Conservation (phyloP, 2,329 filamentous ascomycete species). For the Colletotrichum eremochloae region DNA sequence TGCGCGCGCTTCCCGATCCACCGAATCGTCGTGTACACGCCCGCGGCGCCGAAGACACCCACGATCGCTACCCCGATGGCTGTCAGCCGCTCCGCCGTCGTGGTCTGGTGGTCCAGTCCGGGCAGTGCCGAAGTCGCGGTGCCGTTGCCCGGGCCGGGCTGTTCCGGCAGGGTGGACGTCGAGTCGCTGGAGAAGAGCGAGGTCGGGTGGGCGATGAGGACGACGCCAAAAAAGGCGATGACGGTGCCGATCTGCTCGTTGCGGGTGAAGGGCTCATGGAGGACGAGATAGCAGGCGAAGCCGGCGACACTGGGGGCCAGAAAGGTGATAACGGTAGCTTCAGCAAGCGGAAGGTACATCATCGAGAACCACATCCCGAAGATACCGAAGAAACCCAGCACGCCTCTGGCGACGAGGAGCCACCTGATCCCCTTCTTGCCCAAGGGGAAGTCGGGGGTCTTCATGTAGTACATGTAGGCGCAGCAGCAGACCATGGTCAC, state of each 20-base stretch:
- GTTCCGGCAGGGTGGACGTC: constrained; percentile 40
- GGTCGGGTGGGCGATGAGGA: constrained; percentile 83
- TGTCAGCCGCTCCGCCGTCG: constrained; percentile 73
- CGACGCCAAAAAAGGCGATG: constrained; percentile 81
- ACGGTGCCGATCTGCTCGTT: constrained; percentile 82
- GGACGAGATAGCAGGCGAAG: constrained; percentile 81
- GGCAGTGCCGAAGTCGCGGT: constrained; percentile 45
- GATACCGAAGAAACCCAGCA: constrained; percentile 82
- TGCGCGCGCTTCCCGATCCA: constrained; percentile 86
- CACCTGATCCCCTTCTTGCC: constrained; percentile 75
- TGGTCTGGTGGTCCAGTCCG: constrained; percentile 57
- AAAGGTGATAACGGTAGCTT: constrained; percentile 92
- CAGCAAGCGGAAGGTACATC: constrained; percentile 85
- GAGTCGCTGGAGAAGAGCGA: constrained; percentile 61
- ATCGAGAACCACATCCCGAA: constrained; percentile 78
- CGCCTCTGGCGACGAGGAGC: constrained; percentile 76
- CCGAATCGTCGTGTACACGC: constrained; percentile 81
- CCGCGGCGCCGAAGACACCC: constrained; percentile 81
- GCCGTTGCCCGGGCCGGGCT: constrained; percentile 37
- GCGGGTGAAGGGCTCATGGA: constrained; percentile 82
- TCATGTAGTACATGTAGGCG: constrained; percentile 79
- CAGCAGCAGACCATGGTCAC: constrained; percentile 77
- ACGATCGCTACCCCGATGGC: constrained; percentile 81
- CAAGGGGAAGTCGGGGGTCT: constrained; percentile 77
- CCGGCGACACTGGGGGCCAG: constrained; percentile 83